Base-by-base conservation (phyloP, 345 rosid species). In the Pistacia vera region DNA sequence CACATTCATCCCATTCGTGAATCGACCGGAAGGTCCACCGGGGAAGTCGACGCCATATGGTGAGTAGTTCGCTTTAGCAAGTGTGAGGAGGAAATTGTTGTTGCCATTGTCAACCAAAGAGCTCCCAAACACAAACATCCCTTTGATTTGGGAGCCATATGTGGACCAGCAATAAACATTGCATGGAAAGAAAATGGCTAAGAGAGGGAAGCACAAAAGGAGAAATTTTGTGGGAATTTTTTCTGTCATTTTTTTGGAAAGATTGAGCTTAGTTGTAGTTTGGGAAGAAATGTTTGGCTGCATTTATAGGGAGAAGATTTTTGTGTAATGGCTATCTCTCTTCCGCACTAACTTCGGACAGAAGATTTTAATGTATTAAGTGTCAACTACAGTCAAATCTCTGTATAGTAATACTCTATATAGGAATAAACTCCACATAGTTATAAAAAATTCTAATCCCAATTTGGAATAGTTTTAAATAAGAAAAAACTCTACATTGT, bases 51-150 rank as follows among this genome's bases (percentile, higher is more conserved):
- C 56, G 20, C 95, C 95, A 35, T 90, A 90, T 0, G 95, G 92
- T n/a, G 65, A 62, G 78, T 72, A 91, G 66, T 89, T 71, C 14
- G 88, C 90, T 69, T 76, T 87, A 1, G 90, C 87, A 7, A n/a
- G 4, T 0, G 82, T 73, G 70, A 11, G 30, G 33, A 88, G 89
- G 79, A 76, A 83, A 80, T 90, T 88, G 83, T 90, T 90, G 90
- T 90, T 90, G 35, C 92, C 94, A 71, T 85, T 88, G 78, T 90
- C 94, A 38, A 90, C 86, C 60, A 90, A 71, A 46, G 91, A 88
- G 88, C 92, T 86, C 28, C 94, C 94, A 73, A 90, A 90, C 61
- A 88, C 90, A 69, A 90, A 90, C 92, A 90, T 83, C 57, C 93
- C 93, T 58, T 65, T 70, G 36, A 80, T 72, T 18, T 5, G 13